Conservation (phyloP, 495 filamentous ascomycete genomes). For the Talaromyces wortmannii region DNA sequence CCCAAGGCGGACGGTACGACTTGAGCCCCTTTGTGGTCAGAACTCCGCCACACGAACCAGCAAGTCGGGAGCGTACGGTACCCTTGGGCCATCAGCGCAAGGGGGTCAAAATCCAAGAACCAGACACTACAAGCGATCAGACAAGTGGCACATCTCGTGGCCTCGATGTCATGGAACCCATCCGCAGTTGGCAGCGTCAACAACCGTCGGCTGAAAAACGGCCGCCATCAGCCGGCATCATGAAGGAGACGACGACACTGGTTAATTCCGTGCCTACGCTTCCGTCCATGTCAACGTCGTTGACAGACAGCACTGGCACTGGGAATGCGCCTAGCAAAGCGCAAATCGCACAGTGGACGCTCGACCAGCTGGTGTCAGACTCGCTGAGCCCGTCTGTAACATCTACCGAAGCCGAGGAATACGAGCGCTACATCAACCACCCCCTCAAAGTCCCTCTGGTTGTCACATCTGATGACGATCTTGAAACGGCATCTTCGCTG, state of each 20-base stretch:
- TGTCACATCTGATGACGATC: conserved; percentile 59
- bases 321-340: conserved; percentile 44
- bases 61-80: conserved; percentile 24
- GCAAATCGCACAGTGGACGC: conserved; percentile 73
- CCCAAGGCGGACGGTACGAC: conserved; percentile 66
- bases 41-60: conserved; percentile 31
- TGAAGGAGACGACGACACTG: conserved; percentile 27
- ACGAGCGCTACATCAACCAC: conserved; percentile 84
- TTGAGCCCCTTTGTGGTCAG: conserved; percentile 79
- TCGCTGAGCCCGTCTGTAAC: conserved; percentile 75
- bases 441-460: conserved; percentile 86
- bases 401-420: conserved; percentile 70
- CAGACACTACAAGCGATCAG: conserved; percentile 10
- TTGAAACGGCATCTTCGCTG: conserved; percentile 29
- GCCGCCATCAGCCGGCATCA: conserved; percentile 28
- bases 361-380: conserved; percentile 74
- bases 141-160: conserved; percentile 4
- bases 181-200: conserved; percentile 19
- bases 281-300: conserved; percentile 15
- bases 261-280: conserved; percentile 10
- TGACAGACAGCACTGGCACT: conserved; percentile 4
- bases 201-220: conserved; percentile 23
- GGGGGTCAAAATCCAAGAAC: conserved; percentile 39
- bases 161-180: conserved; percentile 7
- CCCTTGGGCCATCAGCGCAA: conserved; percentile 22